Conservation (phyloP, 2,329 filamentous ascomycete genomes). For the Reticulascus tulasneorum region DNA sequence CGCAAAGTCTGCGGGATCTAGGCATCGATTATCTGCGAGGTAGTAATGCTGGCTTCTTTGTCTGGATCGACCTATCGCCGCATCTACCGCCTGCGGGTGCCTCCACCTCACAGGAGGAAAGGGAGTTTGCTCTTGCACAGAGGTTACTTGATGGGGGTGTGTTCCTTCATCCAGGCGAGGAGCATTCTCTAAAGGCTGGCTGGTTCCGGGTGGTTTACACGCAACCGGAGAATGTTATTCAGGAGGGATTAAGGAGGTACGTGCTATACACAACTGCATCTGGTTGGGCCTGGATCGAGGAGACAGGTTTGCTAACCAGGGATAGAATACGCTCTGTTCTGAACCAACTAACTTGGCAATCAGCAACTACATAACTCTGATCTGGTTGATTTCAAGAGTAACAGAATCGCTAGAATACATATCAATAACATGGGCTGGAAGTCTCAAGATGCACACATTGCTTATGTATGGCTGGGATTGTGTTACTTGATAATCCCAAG, state of each 20-base stretch:
- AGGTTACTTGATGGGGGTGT: conserved; percentile 42
- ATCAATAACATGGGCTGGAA: too few relatives aligned
- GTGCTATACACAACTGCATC: too few relatives aligned
- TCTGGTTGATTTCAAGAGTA: too few relatives aligned
- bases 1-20: conserved; percentile 29
- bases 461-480: too few relatives aligned
- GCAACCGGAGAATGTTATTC: conserved; percentile 28
- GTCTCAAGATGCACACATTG: too few relatives aligned
- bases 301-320: too few relatives aligned
- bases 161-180: conserved; percentile 45
- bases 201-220: conserved; percentile 53
- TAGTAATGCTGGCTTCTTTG: conserved; percentile 57
- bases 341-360: too few relatives aligned
- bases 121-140: conserved; percentile 41
- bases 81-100: conserved; percentile 28
- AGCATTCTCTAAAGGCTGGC: conserved; percentile 40
- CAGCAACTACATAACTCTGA: too few relatives aligned
- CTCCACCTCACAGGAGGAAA: conserved; percentile 23
- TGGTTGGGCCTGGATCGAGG: too few relatives aligned
- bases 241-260: conserved; percentile 32
- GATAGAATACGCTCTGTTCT: too few relatives aligned
- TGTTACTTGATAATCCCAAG: too few relatives aligned
- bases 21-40: conserved; percentile 41
- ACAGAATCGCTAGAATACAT: too few relatives aligned
- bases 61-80: conserved; percentile 48